These are phyloP conservation scores for Fusarium liriodendri DNA, from an alignment of 2,329 filamentous ascomycete species.

Conservation along the genomic window DNA sequence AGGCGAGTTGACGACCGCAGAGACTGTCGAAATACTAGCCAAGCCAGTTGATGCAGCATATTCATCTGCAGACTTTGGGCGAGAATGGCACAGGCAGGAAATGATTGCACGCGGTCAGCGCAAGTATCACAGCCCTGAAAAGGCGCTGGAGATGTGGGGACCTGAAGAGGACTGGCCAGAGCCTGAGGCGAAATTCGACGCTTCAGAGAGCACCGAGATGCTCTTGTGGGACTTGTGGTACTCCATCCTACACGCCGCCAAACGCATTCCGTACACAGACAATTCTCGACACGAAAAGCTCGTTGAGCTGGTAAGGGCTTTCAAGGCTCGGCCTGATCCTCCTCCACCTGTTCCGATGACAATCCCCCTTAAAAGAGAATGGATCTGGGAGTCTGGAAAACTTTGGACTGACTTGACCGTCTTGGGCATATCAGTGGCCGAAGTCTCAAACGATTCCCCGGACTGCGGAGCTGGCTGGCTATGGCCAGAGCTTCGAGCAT, in stretches of 20 bases:
- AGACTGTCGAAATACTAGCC: background rate
- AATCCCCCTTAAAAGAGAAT: background rate
- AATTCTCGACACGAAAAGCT: background rate
- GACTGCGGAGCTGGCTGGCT: slow-evolving; percentile 19
- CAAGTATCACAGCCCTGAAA: background rate
- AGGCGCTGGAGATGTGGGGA: slow-evolving; percentile 4
- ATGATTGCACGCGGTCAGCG: background rate
- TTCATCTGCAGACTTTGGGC: background rate
- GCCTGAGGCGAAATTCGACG: background rate
- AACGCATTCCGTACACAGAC: background rate
- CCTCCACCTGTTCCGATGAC: slow-evolving; percentile 11
- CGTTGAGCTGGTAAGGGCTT: background rate
- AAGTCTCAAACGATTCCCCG: slow-evolving; percentile 1
- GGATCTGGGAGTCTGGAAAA: background rate
- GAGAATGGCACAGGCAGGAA: background rate
- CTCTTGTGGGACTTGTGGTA: slow-evolving; percentile 1
- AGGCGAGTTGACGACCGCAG: rapidly evolving
- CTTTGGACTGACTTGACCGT: background rate
- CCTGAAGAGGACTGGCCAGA: background rate
- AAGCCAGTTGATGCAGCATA: background rate
- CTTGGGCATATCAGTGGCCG: background rate
- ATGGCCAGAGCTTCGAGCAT: slow-evolving; percentile 8
- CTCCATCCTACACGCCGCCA: background rate
- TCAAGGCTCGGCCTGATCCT: slow-evolving; percentile 1
- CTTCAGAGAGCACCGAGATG: background rate